Evolutionary conservation across 1,284 basidiomycete species (phyloP), one percentile per base, ranked within the genome.

Genomic region (Peniophora sp.): DNA sequence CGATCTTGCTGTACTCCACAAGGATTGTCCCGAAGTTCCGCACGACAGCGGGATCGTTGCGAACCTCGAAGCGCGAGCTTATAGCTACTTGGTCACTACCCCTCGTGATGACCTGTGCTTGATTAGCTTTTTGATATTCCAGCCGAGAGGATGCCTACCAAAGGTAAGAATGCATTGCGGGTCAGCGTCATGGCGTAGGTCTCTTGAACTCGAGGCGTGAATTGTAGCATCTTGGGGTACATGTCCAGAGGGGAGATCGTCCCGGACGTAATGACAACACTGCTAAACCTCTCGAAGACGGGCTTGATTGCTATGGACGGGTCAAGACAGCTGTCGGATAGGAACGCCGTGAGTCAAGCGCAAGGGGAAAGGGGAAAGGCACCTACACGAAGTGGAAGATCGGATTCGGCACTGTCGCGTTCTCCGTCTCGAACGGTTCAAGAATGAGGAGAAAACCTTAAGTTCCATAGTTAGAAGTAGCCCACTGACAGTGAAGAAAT

Each of bases 171-270:
- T 53, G 94, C 93, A 63, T 98, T 97, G 52, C 97, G 83, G 2
- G 92, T 91, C 32, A 99, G 79, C 12, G 97, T 97, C 97, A 99
- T 99, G 2, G 96, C 82, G 70, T 99, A 99, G 2, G 90, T 92
- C 68, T 98, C 96, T 70, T 97, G 91, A 10, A 97, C 91, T 20
- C 97, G 93, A 2, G 97, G 95, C 27, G 93, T 93, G 66, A 99
- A 99, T 61, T 96, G 92, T 43, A 99, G 78, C 89, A 99, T 99
- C 70, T 99, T 99, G 20, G 97, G 97, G 68, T 99, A 97, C 97
- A 99, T 99, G 71, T 99, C 97, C 52, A 99, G 72, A 3, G 97
- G 97, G 6, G 94, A 97, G 60, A 99, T 95, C 27, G 97, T 99
- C 60, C 97, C 97, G 12, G 93, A 97, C 0, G 97, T 99, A 67